phyloP scores from a whole-genome alignment of 192 early-diverging fungal species.

The Entomortierella beljakovae region DNA sequence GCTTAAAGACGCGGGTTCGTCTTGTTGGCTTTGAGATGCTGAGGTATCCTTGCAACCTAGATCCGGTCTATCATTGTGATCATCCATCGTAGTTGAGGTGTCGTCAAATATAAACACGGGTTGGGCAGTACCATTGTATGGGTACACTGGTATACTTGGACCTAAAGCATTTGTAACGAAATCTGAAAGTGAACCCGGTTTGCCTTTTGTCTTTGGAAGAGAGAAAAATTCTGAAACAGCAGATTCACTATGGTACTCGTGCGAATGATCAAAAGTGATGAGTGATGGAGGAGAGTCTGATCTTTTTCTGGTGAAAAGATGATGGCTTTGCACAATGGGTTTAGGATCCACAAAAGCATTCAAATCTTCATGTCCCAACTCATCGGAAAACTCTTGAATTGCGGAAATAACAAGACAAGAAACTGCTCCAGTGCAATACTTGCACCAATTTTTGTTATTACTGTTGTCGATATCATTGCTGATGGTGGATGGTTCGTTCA shows the following conservation, averaged over 20 bases:
- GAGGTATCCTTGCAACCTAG: too few species aligned
- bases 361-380: background rate
- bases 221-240: background rate
- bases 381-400: conserved; percentile 8
- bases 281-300: background rate
- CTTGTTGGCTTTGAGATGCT: too few species aligned
- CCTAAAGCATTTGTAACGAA: conserved; percentile 20
- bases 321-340: background rate
- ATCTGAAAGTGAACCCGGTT: background rate
- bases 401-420: conserved; percentile 32
- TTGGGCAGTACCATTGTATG: too few species aligned
- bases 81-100: too few species aligned
- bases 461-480: background rate
- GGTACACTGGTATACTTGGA: background rate
- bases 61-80: too few species aligned
- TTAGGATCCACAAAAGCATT: conserved; percentile 4
- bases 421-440: conserved; percentile 40
- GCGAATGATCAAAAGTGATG: conserved; percentile 5
- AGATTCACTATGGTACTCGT: background rate
- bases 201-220: background rate
- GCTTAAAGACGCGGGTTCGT: background rate
- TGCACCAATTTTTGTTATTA: conserved; percentile 16
- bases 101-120: too few species aligned
- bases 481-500: background rate
- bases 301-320: background rate